Evolutionary conservation across 257 asterid species (phyloP).

Genomic region (Lycium ferocissimum): DNA sequence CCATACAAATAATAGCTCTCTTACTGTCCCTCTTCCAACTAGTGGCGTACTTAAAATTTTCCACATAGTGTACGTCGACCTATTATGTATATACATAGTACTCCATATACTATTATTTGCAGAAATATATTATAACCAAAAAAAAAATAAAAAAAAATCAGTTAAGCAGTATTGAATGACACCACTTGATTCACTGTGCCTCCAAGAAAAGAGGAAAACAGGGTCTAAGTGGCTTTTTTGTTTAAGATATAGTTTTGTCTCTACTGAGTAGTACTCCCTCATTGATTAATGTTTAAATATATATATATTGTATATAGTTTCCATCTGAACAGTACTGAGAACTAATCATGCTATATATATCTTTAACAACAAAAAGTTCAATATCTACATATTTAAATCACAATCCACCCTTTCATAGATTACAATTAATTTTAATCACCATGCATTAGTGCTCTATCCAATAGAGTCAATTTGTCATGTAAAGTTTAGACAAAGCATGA

Average conservation of each 20-base stretch:
- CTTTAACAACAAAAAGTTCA: slow-evolving; percentile 21
- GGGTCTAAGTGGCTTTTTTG: neutral
- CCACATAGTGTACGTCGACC: neutral
- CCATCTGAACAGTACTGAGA: neutral
- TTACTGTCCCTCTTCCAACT: neutral
- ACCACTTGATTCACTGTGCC: neutral
- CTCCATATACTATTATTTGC: neutral
- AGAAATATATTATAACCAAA: too few relatives aligned
- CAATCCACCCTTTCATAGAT: neutral
- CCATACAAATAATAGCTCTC: neutral
- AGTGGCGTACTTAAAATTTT: neutral
- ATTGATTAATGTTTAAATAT: slow-evolving; percentile 33
- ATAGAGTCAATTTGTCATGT: neutral
- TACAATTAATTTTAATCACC: slow-evolving; percentile 8
- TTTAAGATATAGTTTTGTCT: slow-evolving; percentile 47
- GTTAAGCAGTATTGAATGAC: neutral
- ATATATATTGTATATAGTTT: neutral
- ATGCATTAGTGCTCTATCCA: neutral
- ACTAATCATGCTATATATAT: neutral
- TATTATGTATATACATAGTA: too few relatives aligned
- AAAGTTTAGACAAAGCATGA: neutral
- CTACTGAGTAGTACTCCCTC: slow-evolving; percentile 28
- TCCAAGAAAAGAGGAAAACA: slow-evolving; percentile 14
- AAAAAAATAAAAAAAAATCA: too few relatives aligned
- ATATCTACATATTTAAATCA: neutral